Evolutionary conservation across 2,329 filamentous ascomycete species (phyloP).

Genomic region (Akanthomyces muscarius): DNA sequence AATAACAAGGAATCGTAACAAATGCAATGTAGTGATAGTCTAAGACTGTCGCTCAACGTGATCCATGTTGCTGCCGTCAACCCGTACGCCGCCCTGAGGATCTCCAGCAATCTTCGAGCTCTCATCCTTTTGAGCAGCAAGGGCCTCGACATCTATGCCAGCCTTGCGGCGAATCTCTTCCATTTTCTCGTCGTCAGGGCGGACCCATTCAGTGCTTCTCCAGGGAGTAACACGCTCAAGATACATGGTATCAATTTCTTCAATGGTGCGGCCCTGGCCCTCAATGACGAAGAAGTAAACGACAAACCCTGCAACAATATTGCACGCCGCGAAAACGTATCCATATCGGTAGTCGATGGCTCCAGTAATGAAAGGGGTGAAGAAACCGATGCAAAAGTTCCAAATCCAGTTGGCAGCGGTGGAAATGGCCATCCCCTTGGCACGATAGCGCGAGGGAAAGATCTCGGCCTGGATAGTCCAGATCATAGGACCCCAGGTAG

Average conservation of each 20-base stretch:
- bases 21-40: neutral
- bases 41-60: constrained; percentile 7
- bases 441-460: constrained; percentile 59
- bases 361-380: constrained; percentile 72
- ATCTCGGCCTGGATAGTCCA: constrained; percentile 64
- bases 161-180: constrained; percentile 38
- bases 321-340: constrained; percentile 71
- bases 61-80: constrained; percentile 12
- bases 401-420: constrained; percentile 64
- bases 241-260: constrained; percentile 80
- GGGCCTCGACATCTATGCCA: constrained; percentile 35
- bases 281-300: constrained; percentile 79
- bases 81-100: constrained; percentile 1
- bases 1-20: neutral
- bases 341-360: constrained; percentile 70
- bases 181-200: constrained; percentile 42
- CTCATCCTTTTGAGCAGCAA: constrained; percentile 15
- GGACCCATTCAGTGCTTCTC: constrained; percentile 54
- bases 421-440: constrained; percentile 56
- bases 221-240: constrained; percentile 60
- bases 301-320: constrained; percentile 58
- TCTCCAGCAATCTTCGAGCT: constrained; percentile 14
- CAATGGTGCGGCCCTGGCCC: constrained; percentile 66
- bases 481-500: constrained; percentile 62
- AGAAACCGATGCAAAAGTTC: constrained; percentile 74